Percentiles rank a stretch among this genome's conserved stretches.
These are phyloP conservation scores for Ophiocordyceps robertsii DNA, from an alignment of 2,329 filamentous ascomycete species.

Conservation along the genomic window DNA sequence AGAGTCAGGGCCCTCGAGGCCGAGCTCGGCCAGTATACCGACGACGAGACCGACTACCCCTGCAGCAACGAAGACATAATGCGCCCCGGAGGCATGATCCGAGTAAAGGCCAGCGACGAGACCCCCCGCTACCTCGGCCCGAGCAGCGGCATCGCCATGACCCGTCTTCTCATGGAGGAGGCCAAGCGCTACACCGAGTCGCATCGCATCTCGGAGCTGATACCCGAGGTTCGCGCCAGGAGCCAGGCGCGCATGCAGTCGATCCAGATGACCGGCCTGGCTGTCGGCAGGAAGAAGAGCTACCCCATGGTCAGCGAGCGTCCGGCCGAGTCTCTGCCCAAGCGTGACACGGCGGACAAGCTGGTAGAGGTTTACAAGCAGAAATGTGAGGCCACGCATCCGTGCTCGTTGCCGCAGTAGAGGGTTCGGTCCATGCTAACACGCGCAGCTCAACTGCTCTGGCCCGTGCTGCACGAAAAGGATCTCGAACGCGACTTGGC, in stretches of 20 bases:
- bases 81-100: constrained; percentile 73
- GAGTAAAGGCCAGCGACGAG: constrained; percentile 74
- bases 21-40: constrained; percentile 66
- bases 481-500: constrained; percentile 64
- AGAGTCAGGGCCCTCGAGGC: constrained; percentile 70
- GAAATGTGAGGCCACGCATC: constrained; percentile 45
- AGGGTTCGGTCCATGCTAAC: constrained; percentile 5
- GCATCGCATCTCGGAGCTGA: constrained; percentile 82
- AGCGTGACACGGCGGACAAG: constrained; percentile 58
- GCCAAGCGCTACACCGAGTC: constrained; percentile 88
- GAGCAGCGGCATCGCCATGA: constrained; percentile 92
- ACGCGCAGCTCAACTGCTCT: constrained; percentile 65
- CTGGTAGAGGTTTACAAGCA: constrained; percentile 76
- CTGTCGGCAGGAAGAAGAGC: constrained; percentile 60
- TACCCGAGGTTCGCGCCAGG: constrained; percentile 57
- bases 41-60: constrained; percentile 57
- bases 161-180: constrained; percentile 87
- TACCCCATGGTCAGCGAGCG: constrained; percentile 84
- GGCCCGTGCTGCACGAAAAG: constrained; percentile 75
- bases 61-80: constrained; percentile 73
- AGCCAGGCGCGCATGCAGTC: constrained; percentile 45
- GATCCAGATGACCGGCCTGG: constrained; percentile 33
- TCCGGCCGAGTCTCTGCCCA: constrained; percentile 64
- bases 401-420: neutral
- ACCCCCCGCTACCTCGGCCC: constrained; percentile 79